Conservation (phyloP, 2,329 filamentous ascomycete species). For the Colletotrichum lindemuthianum region DNA sequence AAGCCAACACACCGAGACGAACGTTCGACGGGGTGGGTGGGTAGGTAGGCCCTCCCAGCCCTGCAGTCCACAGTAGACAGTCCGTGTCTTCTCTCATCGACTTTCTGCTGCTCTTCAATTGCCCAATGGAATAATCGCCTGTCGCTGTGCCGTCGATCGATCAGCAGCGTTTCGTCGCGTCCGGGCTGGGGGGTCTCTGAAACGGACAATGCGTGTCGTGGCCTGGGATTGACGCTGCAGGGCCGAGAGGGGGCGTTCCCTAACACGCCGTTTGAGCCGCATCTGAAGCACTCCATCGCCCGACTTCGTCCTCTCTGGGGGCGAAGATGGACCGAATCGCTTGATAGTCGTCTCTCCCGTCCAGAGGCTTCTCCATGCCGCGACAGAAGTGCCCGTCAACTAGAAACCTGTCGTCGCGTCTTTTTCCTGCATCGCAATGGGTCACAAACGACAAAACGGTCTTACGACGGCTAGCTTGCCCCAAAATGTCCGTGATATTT, state of each 20-base stretch:
- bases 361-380: too few species aligned
- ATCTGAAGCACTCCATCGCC: constrained; percentile 18
- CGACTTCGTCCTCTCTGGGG: not conserved
- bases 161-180: constrained; percentile 34
- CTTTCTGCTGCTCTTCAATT: not conserved
- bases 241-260: constrained; percentile 2
- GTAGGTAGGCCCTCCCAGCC: too few species aligned
- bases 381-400: constrained; percentile 1
- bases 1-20: too few species aligned
- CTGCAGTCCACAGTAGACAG: too few species aligned
- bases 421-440: not conserved
- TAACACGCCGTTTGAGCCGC: constrained; percentile 34
- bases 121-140: not conserved
- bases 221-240: constrained; percentile 29
- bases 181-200: constrained; percentile 32
- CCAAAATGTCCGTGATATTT: constrained; percentile 23
- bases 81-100: too few species aligned
- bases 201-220: constrained; percentile 33
- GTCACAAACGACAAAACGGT: not conserved
- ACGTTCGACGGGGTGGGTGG: too few species aligned
- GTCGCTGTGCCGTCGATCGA: constrained; percentile 29
- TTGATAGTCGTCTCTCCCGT: too few species aligned
- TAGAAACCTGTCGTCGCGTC: constrained; percentile 10
- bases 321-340: too few species aligned
- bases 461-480: not conserved